phyloP scores from a whole-genome alignment of 306 rosid species.

The Pueraria montana region DNA sequence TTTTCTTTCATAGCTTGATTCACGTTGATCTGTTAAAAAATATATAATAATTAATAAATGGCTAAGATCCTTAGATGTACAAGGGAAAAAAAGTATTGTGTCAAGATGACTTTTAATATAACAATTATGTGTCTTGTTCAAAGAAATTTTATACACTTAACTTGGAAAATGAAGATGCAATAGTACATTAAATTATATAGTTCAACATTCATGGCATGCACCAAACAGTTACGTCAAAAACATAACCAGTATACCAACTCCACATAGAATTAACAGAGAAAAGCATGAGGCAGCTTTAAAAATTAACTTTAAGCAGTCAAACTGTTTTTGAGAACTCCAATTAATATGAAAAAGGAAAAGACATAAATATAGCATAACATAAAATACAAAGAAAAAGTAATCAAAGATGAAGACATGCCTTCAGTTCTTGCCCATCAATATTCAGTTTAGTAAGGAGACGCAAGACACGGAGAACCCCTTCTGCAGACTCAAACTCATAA shows the following conservation, averaged over 20 bases:
- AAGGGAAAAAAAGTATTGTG: not conserved
- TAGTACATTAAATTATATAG: not conserved
- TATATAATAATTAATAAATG: constrained; percentile 29
- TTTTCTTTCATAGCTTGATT: constrained; percentile 77
- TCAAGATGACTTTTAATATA: constrained; percentile 18
- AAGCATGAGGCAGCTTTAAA: too few species aligned
- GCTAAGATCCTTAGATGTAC: constrained; percentile 33
- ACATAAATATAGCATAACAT: not conserved
- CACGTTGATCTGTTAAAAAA: constrained; percentile 72
- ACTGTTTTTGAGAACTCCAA: too few species aligned
- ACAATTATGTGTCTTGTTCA: constrained; percentile 2
- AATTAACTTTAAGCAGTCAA: too few species aligned
- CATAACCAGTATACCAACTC: constrained; percentile 7
- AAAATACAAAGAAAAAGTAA: constrained; percentile 2
- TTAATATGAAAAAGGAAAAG: not conserved
- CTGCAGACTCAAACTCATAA: constrained; percentile 95
- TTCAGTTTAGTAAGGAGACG: constrained; percentile 87
- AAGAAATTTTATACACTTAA: not conserved
- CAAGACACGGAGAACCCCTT: constrained; percentile 96
- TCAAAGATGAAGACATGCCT: constrained; percentile 64
- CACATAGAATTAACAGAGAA: not conserved
- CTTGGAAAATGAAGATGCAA: not conserved
- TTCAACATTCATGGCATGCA: constrained; percentile 28
- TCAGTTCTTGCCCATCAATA: constrained; percentile 93
- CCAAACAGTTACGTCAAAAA: constrained; percentile 9